Conservation (phyloP, 208 protist genomes). For the Leishmania gerbilli region DNA sequence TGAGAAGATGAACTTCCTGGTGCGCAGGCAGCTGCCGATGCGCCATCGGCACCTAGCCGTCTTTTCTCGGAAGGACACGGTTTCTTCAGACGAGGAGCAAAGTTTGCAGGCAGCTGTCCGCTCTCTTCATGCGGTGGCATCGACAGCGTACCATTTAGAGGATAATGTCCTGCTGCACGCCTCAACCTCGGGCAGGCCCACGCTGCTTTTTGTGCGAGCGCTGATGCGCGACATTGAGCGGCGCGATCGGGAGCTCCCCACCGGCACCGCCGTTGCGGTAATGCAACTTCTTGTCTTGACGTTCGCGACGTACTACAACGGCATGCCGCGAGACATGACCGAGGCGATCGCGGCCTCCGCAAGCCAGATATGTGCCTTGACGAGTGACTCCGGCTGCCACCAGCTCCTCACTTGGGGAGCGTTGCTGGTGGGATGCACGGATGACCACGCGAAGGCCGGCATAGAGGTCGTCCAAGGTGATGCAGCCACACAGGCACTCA, state of each 20-base stretch:
- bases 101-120: constrained; percentile 1
- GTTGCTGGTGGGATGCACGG: background rate
- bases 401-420: constrained; percentile 12
- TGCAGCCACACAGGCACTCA: background rate
- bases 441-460: background rate
- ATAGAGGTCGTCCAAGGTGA: background rate
- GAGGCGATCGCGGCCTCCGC: constrained; percentile 6
- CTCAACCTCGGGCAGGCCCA: background rate
- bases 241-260: background rate
- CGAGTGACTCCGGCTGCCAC: constrained; percentile 5
- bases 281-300: constrained; percentile 14
- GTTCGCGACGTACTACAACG: background rate
- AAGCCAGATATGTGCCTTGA: constrained; percentile 8
- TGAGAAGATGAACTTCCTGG: background rate
- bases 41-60: constrained; percentile 7
- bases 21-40: constrained; percentile 5
- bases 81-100: constrained; percentile 6
- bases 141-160: background rate
- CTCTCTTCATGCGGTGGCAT: background rate
- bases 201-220: background rate
- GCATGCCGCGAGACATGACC: background rate
- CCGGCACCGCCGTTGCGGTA: constrained; percentile 21
- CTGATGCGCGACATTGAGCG: constrained; percentile 1
- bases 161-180: background rate
- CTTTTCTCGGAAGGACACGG: background rate